These are phyloP conservation scores for Colletotrichum plurivorum DNA, from an alignment of 2,329 filamentous ascomycete genomes.

Conservation along the genomic window DNA sequence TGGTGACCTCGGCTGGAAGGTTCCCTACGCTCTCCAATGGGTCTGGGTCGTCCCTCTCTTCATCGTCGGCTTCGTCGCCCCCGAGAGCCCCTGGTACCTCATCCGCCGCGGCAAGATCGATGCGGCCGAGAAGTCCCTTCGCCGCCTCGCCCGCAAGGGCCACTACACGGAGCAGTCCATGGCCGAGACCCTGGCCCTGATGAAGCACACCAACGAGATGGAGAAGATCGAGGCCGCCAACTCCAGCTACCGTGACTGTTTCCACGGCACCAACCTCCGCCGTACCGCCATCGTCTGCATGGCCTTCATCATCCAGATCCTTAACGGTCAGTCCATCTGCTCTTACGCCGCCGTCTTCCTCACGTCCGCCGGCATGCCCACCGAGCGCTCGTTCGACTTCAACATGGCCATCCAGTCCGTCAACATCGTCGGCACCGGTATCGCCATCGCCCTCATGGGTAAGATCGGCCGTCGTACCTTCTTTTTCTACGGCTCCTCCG, in stretches of 20 bases:
- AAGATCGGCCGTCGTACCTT: slow-evolving; percentile 56
- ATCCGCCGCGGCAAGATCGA: slow-evolving; percentile 57
- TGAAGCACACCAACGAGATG: slow-evolving; percentile 56
- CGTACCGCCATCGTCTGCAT: slow-evolving; percentile 49
- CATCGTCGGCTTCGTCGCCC: slow-evolving; percentile 59
- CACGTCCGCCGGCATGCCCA: slow-evolving; percentile 62
- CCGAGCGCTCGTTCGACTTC: slow-evolving; percentile 57
- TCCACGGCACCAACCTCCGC: slow-evolving; percentile 53
- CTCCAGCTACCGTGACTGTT: slow-evolving; percentile 55
- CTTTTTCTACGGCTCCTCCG: slow-evolving; percentile 55
- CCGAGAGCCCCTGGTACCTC: slow-evolving; percentile 66
- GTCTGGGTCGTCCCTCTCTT: slow-evolving; percentile 63
- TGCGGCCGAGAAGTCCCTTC: slow-evolving; percentile 58
- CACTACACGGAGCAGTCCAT: slow-evolving; percentile 56
- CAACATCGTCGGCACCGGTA: slow-evolving; percentile 56
- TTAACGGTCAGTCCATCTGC: slow-evolving; percentile 61
- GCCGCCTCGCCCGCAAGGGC: slow-evolving; percentile 46
- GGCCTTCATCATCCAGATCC: slow-evolving; percentile 47
- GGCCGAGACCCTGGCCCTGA: slow-evolving; percentile 54
- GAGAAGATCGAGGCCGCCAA: slow-evolving; percentile 50
- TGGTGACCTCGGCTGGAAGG: slow-evolving; percentile 37
- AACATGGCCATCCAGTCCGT: slow-evolving; percentile 65
- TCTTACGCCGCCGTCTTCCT: slow-evolving; percentile 66
- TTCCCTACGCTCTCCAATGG: slow-evolving; percentile 63
- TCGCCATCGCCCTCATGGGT: slow-evolving; percentile 56